Percentiles rank a stretch among this genome's conserved stretches.
Conservation (phyloP, 495 filamentous ascomycete species). For the Hypoxylon trugodes region DNA sequence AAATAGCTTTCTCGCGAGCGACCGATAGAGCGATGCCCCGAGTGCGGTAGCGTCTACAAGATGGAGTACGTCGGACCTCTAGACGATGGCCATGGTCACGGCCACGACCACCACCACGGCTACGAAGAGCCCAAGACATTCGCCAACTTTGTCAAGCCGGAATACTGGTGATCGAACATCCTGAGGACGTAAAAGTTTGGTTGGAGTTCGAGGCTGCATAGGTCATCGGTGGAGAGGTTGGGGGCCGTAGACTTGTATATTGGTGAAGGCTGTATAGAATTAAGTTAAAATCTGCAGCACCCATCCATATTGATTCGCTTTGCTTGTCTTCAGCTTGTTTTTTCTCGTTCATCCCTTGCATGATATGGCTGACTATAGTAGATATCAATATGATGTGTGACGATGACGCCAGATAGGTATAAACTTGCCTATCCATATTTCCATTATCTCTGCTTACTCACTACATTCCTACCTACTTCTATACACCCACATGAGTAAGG, state of each 20-base stretch:
- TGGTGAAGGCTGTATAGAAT: conserved; percentile 40
- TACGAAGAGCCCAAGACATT: conserved; percentile 89
- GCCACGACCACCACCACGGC: conserved; percentile 60
- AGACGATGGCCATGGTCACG: conserved; percentile 68
- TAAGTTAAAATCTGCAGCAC: conserved; percentile 28
- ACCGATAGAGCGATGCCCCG: conserved; percentile 89
- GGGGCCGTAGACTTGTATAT: conserved; percentile 37
- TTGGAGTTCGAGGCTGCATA: conserved; percentile 10
- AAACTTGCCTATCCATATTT: no score
- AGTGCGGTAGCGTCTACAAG: conserved; percentile 95
- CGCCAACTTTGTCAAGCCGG: conserved; percentile 88
- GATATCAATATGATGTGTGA: no score
- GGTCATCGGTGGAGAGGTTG: conserved; percentile 14
- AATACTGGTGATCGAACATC: conserved; percentile 74
- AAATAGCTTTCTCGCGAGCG: conserved; percentile 83
- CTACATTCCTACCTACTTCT: no score
- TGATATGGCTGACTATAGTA: no score
- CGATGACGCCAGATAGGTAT: no score
- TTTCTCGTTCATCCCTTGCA: conserved; percentile 2
- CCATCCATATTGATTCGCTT: conserved; percentile 11
- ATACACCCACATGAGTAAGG: no score
- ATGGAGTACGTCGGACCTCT: conserved; percentile 92
- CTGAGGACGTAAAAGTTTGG: conserved; percentile 7
- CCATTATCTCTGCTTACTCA: no score
- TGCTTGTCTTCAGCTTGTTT: background rate